Evolutionary conservation across 2,329 filamentous ascomycete genomes (phyloP), one percentile per base, ranked within the genome.

Genomic region (Lasiodiplodia citricola): DNA sequence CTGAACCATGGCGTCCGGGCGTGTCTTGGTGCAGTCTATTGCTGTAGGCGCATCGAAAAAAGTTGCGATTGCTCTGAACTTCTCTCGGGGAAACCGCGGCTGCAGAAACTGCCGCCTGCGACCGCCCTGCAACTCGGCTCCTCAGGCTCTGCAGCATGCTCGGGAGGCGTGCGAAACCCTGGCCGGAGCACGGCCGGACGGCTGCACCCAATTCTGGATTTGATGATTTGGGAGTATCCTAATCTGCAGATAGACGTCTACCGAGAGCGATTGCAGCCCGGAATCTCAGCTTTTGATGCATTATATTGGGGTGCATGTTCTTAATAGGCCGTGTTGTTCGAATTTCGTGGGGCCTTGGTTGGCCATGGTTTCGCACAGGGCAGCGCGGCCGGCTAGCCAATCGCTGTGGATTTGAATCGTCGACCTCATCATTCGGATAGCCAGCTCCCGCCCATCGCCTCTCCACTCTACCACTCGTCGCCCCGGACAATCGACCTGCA

Each of bases 1-100:
- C 71, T 71, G 73, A 60, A 83, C 80, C 84, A 87, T 87, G 73
- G 37, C 75, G 71, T 72, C 68, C 66, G 37, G 66, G 35, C 35
- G 13, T 41, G 18, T 51, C 23, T 70, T 62, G 60, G 67, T 65
- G 65, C 67, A 69, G 65, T 68, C 67, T 68, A 31, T n/a, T 23
- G 58, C 35, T 72, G 70, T 55, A 8, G 65, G 25, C 44, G 54
- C 35, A 72, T 63, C 69, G 72, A 73, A 68, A 68, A 68, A 68
- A 68, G 66, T 68, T 68, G 50, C 57, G 57, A 68, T 28, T 31
- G 52, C 54, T 58, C 41, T 50, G 58, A 31, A 72, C 74, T 71
- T 70, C 70, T 58, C 68, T 25, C 55, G 54, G 41, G 51, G 28
- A 55, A 57, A 64, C 38, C 16, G 23, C 57, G 57, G 57, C 10